Evolutionary conservation across 768 basidiomycete species (phyloP).

Genomic region (Clathrus columnatus): DNA sequence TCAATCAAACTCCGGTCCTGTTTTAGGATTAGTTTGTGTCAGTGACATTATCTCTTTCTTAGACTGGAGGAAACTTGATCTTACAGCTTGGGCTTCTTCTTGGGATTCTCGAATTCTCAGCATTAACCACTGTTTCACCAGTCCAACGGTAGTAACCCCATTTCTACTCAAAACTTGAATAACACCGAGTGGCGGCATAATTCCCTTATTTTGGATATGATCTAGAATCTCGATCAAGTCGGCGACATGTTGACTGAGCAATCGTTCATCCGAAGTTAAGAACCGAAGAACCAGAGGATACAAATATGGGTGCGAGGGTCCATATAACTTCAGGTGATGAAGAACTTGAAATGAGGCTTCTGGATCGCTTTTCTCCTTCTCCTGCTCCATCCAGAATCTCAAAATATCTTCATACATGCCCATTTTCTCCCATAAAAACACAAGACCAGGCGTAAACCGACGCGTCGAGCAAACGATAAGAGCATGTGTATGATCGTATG

Average conservation of each 20-base stretch:
- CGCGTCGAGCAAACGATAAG: conserved; percentile 88
- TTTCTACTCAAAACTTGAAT: conserved; percentile 86
- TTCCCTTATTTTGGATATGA: conserved; percentile 67
- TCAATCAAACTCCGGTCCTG: conserved; percentile 80
- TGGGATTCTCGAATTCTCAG: conserved; percentile 62
- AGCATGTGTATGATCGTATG: conserved; percentile 86
- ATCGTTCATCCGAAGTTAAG: conserved; percentile 70
- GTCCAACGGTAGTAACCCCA: conserved; percentile 81
- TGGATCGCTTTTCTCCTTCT: conserved; percentile 32
- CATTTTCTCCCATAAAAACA: conserved; percentile 85
- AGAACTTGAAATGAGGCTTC: conserved; percentile 50
- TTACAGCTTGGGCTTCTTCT: conserved; percentile 72
- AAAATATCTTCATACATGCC: conserved; percentile 96
- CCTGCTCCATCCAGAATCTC: conserved; percentile 83
- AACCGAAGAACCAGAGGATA: conserved; percentile 87
- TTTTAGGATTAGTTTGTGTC: neutral
- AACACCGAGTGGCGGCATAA: conserved; percentile 85
- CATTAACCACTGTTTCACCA: conserved; percentile 88
- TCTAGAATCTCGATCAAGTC: conserved; percentile 69
- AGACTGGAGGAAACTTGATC: conserved; percentile 21
- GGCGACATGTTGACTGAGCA: conserved; percentile 59
- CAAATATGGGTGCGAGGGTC: conserved; percentile 58
- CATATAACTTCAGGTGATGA: conserved; percentile 67
- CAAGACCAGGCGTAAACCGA: conserved; percentile 74
- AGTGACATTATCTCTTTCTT: neutral